A percentile compares a stretch with the other conserved stretches of the same genome.
Conservation (phyloP, 345 rosid species). For the Gossypioides kirkii region DNA sequence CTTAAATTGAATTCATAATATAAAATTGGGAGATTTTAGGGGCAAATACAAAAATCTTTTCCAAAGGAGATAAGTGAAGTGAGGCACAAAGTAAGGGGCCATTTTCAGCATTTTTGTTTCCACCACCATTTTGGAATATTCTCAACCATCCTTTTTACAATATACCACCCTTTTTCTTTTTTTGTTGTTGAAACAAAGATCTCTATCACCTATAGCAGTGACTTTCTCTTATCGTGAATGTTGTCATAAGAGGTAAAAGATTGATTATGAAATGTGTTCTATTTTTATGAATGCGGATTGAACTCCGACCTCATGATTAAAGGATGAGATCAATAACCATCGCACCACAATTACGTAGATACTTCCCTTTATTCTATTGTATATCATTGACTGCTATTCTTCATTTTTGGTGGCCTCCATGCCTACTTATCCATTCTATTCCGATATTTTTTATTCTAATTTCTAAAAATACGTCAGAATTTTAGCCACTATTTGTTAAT, state of each 20-base stretch:
- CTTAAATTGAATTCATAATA: neutral
- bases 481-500: no score
- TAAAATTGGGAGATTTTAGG: neutral
- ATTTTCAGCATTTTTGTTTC: neutral
- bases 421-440: neutral
- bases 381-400: neutral
- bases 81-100: neutral
- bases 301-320: no score
- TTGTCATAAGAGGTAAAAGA: rapidly evolving
- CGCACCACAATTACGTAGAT: no score
- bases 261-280: rapidly evolving
- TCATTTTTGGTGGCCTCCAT: neutral
- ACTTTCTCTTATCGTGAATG: no score
- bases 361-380: neutral
- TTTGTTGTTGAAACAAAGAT: no score
- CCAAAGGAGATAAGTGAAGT: neutral
- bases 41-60: neutral
- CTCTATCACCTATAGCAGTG: rapidly evolving
- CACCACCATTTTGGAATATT: neutral
- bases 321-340: no score
- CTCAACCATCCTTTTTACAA: neutral
- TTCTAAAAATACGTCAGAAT: no score
- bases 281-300: rapidly evolving
- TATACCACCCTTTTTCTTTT: neutral
- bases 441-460: no score